phyloP scores from a whole-genome alignment of 306 rosid genomes.

The Lagenaria siceraria region DNA sequence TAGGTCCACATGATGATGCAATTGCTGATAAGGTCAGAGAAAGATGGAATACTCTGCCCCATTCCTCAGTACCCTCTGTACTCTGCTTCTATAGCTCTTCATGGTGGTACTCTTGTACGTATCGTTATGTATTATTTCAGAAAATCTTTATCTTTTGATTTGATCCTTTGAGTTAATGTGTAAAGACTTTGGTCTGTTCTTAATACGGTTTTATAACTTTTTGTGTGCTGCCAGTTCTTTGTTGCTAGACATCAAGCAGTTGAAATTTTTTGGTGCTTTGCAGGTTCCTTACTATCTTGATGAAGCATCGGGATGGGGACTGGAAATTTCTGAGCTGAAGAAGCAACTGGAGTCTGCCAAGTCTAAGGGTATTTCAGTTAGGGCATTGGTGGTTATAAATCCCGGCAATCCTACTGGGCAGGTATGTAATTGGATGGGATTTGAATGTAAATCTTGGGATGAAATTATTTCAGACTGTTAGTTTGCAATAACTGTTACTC shows the following conservation, averaged over 20 bases:
- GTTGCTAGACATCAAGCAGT: background rate
- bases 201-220: background rate
- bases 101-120: constrained; percentile 43
- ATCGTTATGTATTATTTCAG: background rate
- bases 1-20: constrained; percentile 74
- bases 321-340: constrained; percentile 59
- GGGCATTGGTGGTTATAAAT: constrained; percentile 91
- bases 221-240: background rate
- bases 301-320: constrained; percentile 86
- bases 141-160: background rate
- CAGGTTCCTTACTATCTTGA: constrained; percentile 89
- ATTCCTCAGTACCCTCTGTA: constrained; percentile 66
- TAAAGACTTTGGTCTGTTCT: background rate
- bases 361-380: constrained; percentile 58
- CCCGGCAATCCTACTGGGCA: constrained; percentile 99
- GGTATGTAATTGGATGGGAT: constrained; percentile 25
- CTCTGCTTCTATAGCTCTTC: constrained; percentile 69
- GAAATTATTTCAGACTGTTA: background rate
- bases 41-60: constrained; percentile 59
- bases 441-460: constrained; percentile 1
- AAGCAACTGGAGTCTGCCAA: constrained; percentile 66
- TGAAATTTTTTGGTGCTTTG: background rate
- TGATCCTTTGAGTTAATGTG: background rate
- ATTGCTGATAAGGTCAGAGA: constrained; percentile 40
- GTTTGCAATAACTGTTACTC: background rate